Evolutionary conservation across 2,329 filamentous ascomycete genomes (phyloP).

Genomic region (Colletotrichum ledebouriae): DNA sequence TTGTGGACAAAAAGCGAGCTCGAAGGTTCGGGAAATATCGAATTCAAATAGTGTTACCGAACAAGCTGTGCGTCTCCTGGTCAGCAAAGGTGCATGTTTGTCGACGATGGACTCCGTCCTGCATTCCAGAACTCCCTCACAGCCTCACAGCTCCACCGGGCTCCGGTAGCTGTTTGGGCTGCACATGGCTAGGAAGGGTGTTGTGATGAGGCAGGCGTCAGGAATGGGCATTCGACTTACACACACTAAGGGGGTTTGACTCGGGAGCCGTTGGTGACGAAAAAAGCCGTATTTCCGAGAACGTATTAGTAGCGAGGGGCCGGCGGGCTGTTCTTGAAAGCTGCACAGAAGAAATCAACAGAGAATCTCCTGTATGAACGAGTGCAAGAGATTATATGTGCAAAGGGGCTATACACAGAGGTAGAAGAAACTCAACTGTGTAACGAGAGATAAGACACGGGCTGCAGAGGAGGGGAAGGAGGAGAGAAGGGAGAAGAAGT

Average conservation of each 20-base stretch:
- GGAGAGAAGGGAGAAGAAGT: constrained; percentile 20
- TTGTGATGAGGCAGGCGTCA: constrained; percentile 21
- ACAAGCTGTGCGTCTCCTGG: constrained; percentile 37
- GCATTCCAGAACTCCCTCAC: constrained; percentile 40
- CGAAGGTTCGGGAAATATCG: not conserved
- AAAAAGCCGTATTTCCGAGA: constrained; percentile 11
- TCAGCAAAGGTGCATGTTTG: constrained; percentile 34
- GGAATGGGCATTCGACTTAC: constrained; percentile 27
- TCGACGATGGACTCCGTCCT: not conserved
- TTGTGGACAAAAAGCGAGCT: constrained; percentile 7
- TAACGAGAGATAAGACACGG: constrained; percentile 35
- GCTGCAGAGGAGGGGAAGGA: not conserved
- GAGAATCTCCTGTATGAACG: constrained; percentile 5
- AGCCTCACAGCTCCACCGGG: constrained; percentile 20
- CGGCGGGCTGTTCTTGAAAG: not conserved
- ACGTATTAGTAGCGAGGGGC: constrained; percentile 28
- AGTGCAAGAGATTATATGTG: constrained; percentile 29
- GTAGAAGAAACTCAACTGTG: constrained; percentile 21
- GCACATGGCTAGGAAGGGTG: constrained; percentile 12
- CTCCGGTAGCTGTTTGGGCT: constrained; percentile 12
- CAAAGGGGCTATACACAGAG: constrained; percentile 16
- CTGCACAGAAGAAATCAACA: constrained; percentile 7
- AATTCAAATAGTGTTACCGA: constrained; percentile 19
- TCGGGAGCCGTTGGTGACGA: constrained; percentile 21
- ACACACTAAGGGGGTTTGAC: constrained; percentile 15